Evolutionary conservation across 2,329 filamentous ascomycete genomes (phyloP), one percentile per base, ranked within the genome.

Genomic region (Monosporascus sp.): DNA sequence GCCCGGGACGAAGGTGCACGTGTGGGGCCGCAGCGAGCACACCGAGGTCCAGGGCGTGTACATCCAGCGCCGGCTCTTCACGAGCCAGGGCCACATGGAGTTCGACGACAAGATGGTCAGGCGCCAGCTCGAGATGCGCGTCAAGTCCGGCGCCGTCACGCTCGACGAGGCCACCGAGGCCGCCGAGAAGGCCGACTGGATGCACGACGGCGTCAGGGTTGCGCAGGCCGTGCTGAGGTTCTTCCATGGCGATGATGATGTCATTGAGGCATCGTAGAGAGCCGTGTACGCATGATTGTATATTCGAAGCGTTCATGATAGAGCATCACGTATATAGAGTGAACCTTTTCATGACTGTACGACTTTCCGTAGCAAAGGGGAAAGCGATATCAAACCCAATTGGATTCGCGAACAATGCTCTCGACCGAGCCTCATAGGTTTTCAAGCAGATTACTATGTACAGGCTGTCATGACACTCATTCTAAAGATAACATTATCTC

Each of bases 11-110:
- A 70, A 73, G 37, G 72, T 84, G 1, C 70, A 79, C 34, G 72
- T 80, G 42, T 78, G 92, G 52, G 89, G 84, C 1, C 78, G 74
- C 25, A 88, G 86, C 20, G 76, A 78, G 1, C 77, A 79, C 54
- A 93, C 89, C 60, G 69, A 75, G 3, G 80, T 90, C 3, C 89
- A 94, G 68, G 88, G 86, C 24, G 83, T 93, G 76, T 93, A 92
- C 65, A 72, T 78, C 37, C 76, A 80, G 14, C 74, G 79, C 45
- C 75, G 79, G 22, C 71, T 90, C 20, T 85, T 94, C 52, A 85
- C 87, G 0, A 79, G 91, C 2, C 89, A 94, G 70, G 89, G 88
- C 0, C 89, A 94, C 65, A 82, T 90, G 1, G 89, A 91, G 54
- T 92, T 91, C 65, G 85, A 79, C 22, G 76, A 81, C 59, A 80